Conservation (phyloP, 140 eudicot genomes). For the Senecio squalidus region DNA sequence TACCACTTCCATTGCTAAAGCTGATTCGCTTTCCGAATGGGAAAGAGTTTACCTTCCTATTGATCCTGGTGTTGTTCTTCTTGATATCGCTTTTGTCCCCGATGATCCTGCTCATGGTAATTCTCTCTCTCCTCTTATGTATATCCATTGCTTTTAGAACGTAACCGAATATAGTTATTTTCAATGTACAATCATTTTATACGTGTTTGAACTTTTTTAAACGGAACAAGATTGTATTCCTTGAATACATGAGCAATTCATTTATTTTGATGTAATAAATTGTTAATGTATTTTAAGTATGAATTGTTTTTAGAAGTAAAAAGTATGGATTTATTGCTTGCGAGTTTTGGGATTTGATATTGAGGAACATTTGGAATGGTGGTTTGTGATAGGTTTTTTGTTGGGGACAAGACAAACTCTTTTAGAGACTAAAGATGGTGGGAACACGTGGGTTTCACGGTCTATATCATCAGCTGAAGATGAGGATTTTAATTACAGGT, state of each 20-base stretch:
- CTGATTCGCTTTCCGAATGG: conserved; percentile 81
- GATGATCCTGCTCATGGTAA: conserved; percentile 84
- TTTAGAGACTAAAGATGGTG: conserved; percentile 93
- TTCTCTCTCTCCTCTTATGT: background rate
- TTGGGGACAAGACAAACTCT: conserved; percentile 96
- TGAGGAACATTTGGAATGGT: conserved; percentile 15
- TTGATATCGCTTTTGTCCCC: conserved; percentile 92
- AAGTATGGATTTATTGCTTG: background rate
- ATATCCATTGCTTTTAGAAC: too few species aligned
- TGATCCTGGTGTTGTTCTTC: conserved; percentile 97
- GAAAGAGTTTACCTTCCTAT: conserved; percentile 83
- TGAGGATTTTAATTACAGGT: conserved; percentile 89
- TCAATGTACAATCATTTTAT: too few species aligned
- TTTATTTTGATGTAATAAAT: too few species aligned
- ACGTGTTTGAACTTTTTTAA: too few species aligned
- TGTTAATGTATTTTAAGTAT: too few species aligned
- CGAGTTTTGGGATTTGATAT: background rate
- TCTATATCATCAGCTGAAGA: conserved; percentile 91
- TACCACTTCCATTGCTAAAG: conserved; percentile 26
- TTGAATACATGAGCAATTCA: too few species aligned
- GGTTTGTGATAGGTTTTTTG: conserved; percentile 61
- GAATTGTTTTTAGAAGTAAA: too few species aligned
- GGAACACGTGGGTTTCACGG: conserved; percentile 75
- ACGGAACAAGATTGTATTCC: too few species aligned
- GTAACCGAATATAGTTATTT: too few species aligned